A percentile compares a stretch with the other conserved stretches of the same genome.
These are phyloP conservation scores for Hypholoma fasciculare DNA, from an alignment of 768 basidiomycete genomes.

Conservation along the genomic window DNA sequence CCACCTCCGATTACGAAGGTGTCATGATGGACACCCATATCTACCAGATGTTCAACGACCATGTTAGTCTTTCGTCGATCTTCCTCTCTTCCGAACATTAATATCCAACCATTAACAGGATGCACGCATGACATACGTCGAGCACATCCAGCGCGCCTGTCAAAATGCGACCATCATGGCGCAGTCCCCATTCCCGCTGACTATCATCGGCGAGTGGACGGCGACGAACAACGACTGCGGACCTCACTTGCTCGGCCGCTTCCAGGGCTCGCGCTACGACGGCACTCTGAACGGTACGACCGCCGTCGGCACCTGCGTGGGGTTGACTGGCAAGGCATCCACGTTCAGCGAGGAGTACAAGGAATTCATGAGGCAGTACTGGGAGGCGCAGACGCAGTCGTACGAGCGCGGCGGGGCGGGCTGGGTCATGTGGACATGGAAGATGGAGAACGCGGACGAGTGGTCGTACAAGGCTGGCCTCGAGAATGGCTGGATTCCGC, in stretches of 20 bases:
- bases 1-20: conserved; percentile 48
- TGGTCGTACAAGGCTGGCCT: conserved; percentile 89
- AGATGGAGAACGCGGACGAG: conserved; percentile 79
- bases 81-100: background rate
- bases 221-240: conserved; percentile 76
- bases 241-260: conserved; percentile 81
- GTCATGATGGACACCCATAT: conserved; percentile 81
- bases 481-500: conserved; percentile 82
- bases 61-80: conserved; percentile 36
- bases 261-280: conserved; percentile 64
- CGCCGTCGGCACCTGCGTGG: conserved; percentile 69
- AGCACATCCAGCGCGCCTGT: conserved; percentile 66
- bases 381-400: conserved; percentile 81
- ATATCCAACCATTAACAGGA: conserved; percentile 11
- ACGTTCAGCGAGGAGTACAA: conserved; percentile 78
- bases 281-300: conserved; percentile 63
- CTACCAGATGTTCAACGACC: conserved; percentile 68
- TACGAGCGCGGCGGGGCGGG: conserved; percentile 62
- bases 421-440: conserved; percentile 89
- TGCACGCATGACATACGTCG: conserved; percentile 37
- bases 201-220: conserved; percentile 86
- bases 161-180: conserved; percentile 40
- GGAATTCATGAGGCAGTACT: conserved; percentile 73
- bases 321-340: conserved; percentile 67
- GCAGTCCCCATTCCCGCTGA: conserved; percentile 60